Evolutionary conservation across 345 rosid species (phyloP).

Genomic region (Leavenworthia alabamica): DNA sequence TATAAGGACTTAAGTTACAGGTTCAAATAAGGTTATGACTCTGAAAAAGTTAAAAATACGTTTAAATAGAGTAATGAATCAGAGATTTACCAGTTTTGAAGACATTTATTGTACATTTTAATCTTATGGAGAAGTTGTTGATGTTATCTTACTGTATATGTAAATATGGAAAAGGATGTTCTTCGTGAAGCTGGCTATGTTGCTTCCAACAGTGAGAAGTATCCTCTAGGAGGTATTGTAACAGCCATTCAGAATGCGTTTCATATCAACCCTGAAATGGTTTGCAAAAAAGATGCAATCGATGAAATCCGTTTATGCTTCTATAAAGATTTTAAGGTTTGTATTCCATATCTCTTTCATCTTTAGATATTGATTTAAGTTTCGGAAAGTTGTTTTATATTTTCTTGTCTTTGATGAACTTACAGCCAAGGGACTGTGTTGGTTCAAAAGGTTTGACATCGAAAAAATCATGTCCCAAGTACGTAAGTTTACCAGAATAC

Average conservation of each 20-base stretch:
- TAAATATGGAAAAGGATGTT: constrained; percentile 44
- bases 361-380: constrained; percentile 4
- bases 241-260: constrained; percentile 85
- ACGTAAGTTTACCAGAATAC: constrained; percentile 67
- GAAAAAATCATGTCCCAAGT: constrained; percentile 66
- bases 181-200: constrained; percentile 79
- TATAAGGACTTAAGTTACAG: neutral
- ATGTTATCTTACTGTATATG: constrained; percentile 10
- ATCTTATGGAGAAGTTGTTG: neutral
- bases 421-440: constrained; percentile 73
- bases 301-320: constrained; percentile 79
- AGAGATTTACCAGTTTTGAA: neutral
- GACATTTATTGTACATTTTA: neutral
- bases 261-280: constrained; percentile 59
- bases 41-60: neutral
- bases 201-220: constrained; percentile 80
- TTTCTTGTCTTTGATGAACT: neutral
- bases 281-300: constrained; percentile 61
- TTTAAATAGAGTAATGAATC: neutral
- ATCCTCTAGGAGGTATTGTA: constrained; percentile 83
- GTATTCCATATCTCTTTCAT: constrained; percentile 17
- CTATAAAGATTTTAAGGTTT: constrained; percentile 78
- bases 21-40: neutral
- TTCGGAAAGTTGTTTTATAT: constrained; percentile 19
- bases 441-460: constrained; percentile 27